Conservation (phyloP, 768 basidiomycete genomes). For the Lactarius hatsudake region DNA sequence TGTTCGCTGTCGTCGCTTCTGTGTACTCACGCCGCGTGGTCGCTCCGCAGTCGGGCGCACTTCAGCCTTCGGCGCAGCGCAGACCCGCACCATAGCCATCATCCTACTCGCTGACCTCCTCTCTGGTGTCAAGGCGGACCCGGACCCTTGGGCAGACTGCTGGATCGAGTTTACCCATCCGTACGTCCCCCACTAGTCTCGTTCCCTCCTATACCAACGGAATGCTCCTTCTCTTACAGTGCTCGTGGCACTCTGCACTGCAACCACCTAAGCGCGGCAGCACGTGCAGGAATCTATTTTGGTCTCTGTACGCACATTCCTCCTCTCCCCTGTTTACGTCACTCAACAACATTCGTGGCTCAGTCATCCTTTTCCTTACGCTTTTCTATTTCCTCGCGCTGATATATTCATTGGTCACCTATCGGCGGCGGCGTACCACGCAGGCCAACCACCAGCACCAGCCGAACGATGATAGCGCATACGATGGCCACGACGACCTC, state of each 20-base stretch:
- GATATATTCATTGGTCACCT: not conserved
- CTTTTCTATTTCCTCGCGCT: not conserved
- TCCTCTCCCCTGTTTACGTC: not conserved
- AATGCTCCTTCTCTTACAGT: not conserved
- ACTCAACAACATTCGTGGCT: not conserved
- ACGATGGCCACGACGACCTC: not conserved
- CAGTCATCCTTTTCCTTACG: constrained; percentile 4
- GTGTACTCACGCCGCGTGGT: not conserved
- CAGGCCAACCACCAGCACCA: not conserved
- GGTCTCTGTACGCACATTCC: constrained; percentile 3
- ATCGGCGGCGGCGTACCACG: constrained; percentile 3
- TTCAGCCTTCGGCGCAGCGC: not conserved
- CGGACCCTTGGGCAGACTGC: not conserved
- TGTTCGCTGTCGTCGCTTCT: not conserved
- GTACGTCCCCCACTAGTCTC: not conserved
- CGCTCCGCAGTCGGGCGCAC: not conserved
- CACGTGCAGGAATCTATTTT: not conserved
- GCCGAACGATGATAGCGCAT: not conserved
- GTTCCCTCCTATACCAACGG: not conserved
- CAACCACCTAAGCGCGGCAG: not conserved
- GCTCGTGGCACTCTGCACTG: not conserved
- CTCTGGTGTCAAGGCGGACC: not conserved
- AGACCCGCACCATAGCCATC: not conserved
- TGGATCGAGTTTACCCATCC: not conserved
- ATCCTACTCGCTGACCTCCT: not conserved